These are phyloP conservation scores for Hemileccinum impolitum DNA, from an alignment of 768 basidiomycete genomes.

Conservation along the genomic window DNA sequence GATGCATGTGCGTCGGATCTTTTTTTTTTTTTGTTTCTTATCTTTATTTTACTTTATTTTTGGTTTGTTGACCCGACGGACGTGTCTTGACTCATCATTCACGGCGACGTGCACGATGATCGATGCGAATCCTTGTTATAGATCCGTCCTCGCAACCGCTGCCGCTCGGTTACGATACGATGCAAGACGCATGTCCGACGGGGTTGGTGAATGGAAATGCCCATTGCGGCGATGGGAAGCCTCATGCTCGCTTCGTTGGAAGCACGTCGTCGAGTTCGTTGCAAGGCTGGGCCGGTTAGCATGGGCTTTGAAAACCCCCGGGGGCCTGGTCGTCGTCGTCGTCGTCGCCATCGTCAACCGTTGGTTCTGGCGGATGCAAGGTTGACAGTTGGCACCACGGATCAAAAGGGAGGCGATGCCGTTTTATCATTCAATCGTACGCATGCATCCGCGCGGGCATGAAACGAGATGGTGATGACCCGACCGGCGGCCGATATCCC, in stretches of 20 bases:
- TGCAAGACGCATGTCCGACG: slow-evolving; percentile 8
- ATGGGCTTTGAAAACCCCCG: no score
- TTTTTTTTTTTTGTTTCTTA: slow-evolving; percentile 2
- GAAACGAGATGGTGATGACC: no score
- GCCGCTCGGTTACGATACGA: slow-evolving; percentile 9
- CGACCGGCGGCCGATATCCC: no score
- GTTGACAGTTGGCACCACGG: no score
- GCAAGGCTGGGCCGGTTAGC: slow-evolving; percentile 29
- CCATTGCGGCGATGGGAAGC: slow-evolving; percentile 5
- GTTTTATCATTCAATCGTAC: no score
- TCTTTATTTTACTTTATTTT: not conserved
- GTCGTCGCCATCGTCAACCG: no score
- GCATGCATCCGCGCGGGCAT: no score
- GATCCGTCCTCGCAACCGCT: slow-evolving; percentile 6
- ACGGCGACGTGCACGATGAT: not conserved
- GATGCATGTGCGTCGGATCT: slow-evolving; percentile 28
- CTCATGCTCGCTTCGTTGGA: slow-evolving; percentile 12
- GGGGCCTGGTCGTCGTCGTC: no score
- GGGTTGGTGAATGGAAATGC: not conserved
- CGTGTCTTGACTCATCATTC: no score
- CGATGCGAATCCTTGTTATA: slow-evolving; percentile 1
- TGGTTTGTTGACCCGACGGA: not conserved
- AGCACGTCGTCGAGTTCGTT: slow-evolving; percentile 26
- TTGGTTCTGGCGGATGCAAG: no score
- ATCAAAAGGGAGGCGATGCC: no score